Evolutionary conservation across 805 yeast genomes (phyloP), one percentile per base, ranked within the genome.

Genomic region (Yarrowia sp.): DNA sequence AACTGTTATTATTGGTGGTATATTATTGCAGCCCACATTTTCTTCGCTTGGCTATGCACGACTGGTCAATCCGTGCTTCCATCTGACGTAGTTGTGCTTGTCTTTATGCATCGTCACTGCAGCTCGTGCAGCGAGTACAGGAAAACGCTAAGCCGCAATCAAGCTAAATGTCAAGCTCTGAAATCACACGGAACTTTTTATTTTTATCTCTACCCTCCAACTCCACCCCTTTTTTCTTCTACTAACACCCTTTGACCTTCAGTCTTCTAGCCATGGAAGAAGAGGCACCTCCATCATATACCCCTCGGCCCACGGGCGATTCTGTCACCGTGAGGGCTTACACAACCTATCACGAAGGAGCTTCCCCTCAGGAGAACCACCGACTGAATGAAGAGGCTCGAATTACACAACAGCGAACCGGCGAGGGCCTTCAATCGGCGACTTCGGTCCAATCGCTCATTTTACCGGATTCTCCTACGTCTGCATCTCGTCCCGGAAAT

Each of bases 341-440:
- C 26, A 36, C 61, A 4, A 38, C 46, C 24, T 54, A 54, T 11
- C 61, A 54, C 26, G 61, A 54, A 35, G 61, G 61, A n/a, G 61
- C 61, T 26, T 54, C 61, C 17, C 61, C 61, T 17, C 46, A 54
- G 33, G 61, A 54, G 24, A 54, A 54, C 46, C 46, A 54, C 16
- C 44, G 61, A 12, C 35, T 38, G n/a, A 8, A n/a, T 8, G 46
- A 36, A 4, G 46, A 54, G 14, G 44, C 44, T 5, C 9, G 58
- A 33, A 35, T 33, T 28, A 33, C 54, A 30, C 54, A 48, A 16
- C 54, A 30, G 26, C 17, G 38, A 32, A 30, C 38, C 8, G 54
- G 54, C 21, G 19, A 48, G 54, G 54, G 54, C 1, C 40, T 33
- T 8, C 56, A 49, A 12, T 33, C 32, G 4, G 58, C 58, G 3